Conservation (phyloP, 176 grass and related monocot genomes). For the Rhynchospora pubera region DNA sequence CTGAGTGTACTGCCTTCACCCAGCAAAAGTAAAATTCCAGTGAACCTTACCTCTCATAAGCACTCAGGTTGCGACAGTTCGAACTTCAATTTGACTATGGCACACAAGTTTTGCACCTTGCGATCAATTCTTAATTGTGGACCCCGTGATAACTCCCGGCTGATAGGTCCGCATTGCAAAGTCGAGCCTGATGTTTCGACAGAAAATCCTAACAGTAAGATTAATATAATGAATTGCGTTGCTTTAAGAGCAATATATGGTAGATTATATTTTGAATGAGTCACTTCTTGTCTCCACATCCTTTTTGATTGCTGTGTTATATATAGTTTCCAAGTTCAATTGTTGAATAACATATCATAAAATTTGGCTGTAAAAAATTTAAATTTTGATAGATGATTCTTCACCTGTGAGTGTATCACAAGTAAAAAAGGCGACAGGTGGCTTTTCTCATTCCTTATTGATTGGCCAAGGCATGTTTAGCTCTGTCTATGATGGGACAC, state of each 20-base stretch:
- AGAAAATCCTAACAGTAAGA: not conserved
- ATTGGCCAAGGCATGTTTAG: conserved; percentile 10
- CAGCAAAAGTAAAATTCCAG: not conserved
- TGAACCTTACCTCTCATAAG: not conserved
- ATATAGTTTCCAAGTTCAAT: not conserved
- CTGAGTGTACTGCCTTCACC: not conserved
- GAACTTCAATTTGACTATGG: not conserved
- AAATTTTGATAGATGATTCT: not conserved
- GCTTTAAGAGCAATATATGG: not conserved
- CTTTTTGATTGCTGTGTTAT: not conserved
- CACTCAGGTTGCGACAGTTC: not conserved
- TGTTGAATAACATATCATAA: not conserved
- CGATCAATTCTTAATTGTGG: not conserved
- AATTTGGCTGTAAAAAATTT: not conserved
- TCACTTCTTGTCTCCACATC: not conserved
- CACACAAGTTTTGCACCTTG: not conserved
- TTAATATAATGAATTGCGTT: not conserved
- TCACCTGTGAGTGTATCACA: not conserved
- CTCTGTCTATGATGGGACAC: not conserved
- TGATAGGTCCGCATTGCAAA: not conserved
- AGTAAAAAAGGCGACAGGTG: not conserved
- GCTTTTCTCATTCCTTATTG: not conserved
- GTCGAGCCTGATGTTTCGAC: not conserved
- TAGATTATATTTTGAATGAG: not conserved
- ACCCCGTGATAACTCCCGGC: not conserved